Percentiles rank a stretch among this genome's conserved stretches.
These are phyloP conservation scores for Pythium monospermum DNA, from an alignment of 352 stramenopile species.

Conservation along the genomic window DNA sequence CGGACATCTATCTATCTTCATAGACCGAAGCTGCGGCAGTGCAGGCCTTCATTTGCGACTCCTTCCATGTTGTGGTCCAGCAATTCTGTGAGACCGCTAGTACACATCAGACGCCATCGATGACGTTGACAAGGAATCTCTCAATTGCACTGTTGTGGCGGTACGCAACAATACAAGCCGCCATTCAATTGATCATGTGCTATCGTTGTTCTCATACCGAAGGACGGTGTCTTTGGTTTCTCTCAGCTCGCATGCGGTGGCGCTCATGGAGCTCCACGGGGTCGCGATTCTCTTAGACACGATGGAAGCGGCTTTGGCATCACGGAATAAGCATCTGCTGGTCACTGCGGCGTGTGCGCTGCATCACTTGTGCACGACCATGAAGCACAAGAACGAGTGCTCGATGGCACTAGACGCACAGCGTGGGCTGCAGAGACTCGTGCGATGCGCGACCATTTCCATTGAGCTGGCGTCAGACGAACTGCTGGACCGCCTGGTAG, in stretches of 20 bases:
- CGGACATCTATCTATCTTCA: too few species aligned
- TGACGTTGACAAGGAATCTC: slow-evolving; percentile 2
- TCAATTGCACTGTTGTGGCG: slow-evolving; percentile 10
- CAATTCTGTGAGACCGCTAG: background rate
- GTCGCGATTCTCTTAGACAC: background rate
- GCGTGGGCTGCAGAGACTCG: background rate
- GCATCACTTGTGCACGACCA: slow-evolving; percentile 6
- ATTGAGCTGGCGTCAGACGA: slow-evolving; percentile 1
- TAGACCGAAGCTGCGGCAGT: slow-evolving; percentile 1
- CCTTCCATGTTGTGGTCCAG: slow-evolving; percentile 6
- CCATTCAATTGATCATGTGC: background rate
- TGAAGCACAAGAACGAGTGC: too few species aligned
- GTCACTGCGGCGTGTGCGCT: background rate
- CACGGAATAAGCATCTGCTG: background rate
- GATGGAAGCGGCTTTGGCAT: background rate
- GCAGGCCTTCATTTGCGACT: slow-evolving; percentile 4
- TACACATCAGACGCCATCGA: background rate
- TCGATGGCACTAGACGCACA: background rate
- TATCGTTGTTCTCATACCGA: background rate
- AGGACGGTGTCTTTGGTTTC: too few species aligned
- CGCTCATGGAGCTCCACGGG: background rate
- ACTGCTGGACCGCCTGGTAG: slow-evolving; percentile 8
- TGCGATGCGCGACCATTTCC: background rate
- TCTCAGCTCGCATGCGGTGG: slow-evolving; percentile 1
- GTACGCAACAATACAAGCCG: background rate